These are phyloP conservation scores for Monosiga brevicollis DNA, from an alignment of 78 protist genomes.

Conservation along the genomic window DNA sequence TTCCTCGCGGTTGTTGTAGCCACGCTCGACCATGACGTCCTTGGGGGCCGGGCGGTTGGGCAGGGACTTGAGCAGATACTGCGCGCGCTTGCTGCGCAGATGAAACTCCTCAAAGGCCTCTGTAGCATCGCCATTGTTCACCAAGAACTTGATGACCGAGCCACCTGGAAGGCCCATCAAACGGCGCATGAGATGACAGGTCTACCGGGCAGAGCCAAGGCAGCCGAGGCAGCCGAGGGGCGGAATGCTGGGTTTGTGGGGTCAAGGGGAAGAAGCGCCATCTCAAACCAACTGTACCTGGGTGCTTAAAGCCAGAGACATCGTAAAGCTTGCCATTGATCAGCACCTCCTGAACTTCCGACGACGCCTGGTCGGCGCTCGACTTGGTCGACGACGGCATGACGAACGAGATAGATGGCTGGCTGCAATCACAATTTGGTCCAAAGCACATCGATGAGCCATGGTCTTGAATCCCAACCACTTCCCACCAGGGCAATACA, in stretches of 20 bases:
- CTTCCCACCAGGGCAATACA: no score
- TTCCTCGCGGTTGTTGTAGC: neutral
- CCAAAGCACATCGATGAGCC: no score
- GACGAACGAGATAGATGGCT: no score
- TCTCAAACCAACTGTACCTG: neutral
- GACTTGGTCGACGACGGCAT: no score
- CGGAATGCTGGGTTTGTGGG: no score
- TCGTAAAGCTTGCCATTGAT: slow-evolving; percentile 2
- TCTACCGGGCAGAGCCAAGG: neutral
- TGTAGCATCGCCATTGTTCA: neutral
- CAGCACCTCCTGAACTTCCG: neutral
- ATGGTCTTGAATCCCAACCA: no score
- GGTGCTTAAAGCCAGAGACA: no score
- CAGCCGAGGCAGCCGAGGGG: neutral
- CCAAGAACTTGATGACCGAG: neutral
- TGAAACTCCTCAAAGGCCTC: slow-evolving; percentile 6
- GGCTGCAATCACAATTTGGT: no score
- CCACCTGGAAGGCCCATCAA: neutral
- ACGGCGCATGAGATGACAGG: neutral
- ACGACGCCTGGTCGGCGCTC: no score
- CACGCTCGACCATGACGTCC: neutral
- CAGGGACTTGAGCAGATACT: neutral
- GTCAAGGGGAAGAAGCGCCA: neutral
- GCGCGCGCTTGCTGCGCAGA: neutral
- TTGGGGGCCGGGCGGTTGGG: neutral